phyloP scores from a whole-genome alignment of 2,329 filamentous ascomycete genomes.

The Colletotrichum spinosum region DNA sequence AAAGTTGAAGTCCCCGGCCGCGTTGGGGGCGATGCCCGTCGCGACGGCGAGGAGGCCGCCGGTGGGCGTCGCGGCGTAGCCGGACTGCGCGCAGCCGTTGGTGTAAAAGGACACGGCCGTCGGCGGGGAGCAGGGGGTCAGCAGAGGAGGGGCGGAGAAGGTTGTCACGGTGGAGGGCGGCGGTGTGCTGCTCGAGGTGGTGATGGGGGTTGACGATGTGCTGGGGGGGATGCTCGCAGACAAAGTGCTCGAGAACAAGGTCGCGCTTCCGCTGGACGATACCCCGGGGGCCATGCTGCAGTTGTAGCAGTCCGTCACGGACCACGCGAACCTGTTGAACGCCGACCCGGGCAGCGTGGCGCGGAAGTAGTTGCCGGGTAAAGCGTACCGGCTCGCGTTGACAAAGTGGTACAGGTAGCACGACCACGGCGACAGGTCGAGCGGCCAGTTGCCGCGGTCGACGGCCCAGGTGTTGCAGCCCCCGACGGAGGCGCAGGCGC shows the following conservation, averaged over 20 bases:
- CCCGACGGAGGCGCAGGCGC: too few species aligned
- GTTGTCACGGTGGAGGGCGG: conserved; percentile 1
- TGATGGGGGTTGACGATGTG: neutral
- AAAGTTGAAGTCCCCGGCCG: conserved; percentile 18
- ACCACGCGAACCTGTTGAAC: too few species aligned
- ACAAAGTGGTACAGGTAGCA: too few species aligned
- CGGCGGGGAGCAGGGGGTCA: conserved; percentile 5
- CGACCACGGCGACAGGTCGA: too few species aligned
- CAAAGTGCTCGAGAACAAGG: neutral
- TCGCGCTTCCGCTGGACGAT: too few species aligned
- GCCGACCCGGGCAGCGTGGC: too few species aligned
- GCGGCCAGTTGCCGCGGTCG: too few species aligned
- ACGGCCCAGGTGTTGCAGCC: too few species aligned
- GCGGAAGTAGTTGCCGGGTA: too few species aligned
- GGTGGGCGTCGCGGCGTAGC: conserved; percentile 4
- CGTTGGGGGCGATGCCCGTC: conserved; percentile 17
- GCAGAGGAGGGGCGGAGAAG: conserved; percentile 17
- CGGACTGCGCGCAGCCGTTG: conserved; percentile 27
- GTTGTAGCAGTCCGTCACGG: too few species aligned
- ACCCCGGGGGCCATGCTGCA: too few species aligned
- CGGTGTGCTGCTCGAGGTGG: neutral
- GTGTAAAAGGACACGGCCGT: conserved; percentile 20
- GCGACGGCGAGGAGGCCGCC: conserved; percentile 18
- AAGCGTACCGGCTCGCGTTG: too few species aligned
- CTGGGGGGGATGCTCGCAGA: neutral